These are phyloP conservation scores for Podospora australis DNA, from an alignment of 495 filamentous ascomycete genomes.

Conservation along the genomic window DNA sequence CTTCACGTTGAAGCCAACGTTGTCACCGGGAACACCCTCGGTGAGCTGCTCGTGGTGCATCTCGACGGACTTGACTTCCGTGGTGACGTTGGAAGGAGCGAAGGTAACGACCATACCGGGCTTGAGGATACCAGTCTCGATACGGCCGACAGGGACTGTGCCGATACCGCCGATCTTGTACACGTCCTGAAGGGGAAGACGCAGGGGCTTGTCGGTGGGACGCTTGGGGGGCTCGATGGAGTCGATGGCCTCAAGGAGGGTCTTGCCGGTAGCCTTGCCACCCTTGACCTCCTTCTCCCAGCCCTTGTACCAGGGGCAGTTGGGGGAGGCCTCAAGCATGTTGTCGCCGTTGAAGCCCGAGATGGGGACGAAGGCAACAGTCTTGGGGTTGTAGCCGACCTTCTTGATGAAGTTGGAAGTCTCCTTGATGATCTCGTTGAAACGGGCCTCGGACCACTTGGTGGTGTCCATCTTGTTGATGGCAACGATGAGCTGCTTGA, in stretches of 20 bases:
- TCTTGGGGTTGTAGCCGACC: conserved; percentile 99
- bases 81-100: conserved; percentile 97
- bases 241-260: conserved; percentile 98
- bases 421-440: conserved; percentile 99
- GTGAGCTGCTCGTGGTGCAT: conserved; percentile 99
- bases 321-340: conserved; percentile 88
- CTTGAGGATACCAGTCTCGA: conserved; percentile 98
- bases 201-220: conserved; percentile 95
- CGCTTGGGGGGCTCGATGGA: conserved; percentile 88
- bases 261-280: conserved; percentile 87
- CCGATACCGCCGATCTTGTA: conserved; percentile 99
- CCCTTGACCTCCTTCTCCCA: conserved; percentile 99
- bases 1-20: conserved; percentile 99
- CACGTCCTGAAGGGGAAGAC: conserved; percentile 99
- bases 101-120: conserved; percentile 97
- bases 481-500: conserved; percentile 99
- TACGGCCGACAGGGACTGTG: conserved; percentile 98
- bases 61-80: conserved; percentile 99
- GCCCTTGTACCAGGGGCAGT: conserved; percentile 99
- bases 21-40: conserved; percentile 96
- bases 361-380: conserved; percentile 97
- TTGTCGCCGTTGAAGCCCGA: conserved; percentile 99
- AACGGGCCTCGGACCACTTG: conserved; percentile 95
- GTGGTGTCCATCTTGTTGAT: conserved; percentile 99
- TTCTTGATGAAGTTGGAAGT: conserved; percentile 99